Conservation (phyloP, 108 stramenopile genomes). For the Nitzschia inconspicua region DNA sequence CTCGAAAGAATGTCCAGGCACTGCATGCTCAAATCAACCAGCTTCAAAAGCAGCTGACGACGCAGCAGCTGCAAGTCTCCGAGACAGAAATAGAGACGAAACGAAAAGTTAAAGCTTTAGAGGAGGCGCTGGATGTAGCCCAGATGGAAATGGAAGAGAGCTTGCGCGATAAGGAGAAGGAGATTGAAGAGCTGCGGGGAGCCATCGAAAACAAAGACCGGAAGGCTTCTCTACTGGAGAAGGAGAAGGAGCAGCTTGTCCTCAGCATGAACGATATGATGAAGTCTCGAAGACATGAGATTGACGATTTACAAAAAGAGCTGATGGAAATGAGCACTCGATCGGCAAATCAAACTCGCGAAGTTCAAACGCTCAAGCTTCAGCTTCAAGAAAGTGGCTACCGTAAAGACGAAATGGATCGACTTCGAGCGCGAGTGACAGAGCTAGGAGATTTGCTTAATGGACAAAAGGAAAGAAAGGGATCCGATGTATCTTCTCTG, state of each 20-base stretch:
- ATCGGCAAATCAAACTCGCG: constrained; percentile 25
- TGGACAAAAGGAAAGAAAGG: not conserved
- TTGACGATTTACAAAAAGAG: constrained; percentile 39
- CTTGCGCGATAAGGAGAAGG: constrained; percentile 10
- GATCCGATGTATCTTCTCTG: not conserved
- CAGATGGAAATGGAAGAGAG: constrained; percentile 10
- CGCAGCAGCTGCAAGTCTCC: constrained; percentile 3
- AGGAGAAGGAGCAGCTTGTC: constrained; percentile 36
- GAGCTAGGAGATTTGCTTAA: constrained; percentile 13
- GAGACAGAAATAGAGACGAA: constrained; percentile 18
- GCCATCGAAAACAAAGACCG: constrained; percentile 20
- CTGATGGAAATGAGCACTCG: constrained; percentile 31
- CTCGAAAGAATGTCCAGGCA: constrained; percentile 17
- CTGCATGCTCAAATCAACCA: constrained; percentile 21
- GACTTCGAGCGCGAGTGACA: constrained; percentile 3
- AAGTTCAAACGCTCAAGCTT: constrained; percentile 30
- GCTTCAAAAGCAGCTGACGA: constrained; percentile 23
- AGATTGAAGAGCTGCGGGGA: constrained; percentile 4
- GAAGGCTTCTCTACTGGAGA: constrained; percentile 14
- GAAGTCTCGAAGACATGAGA: constrained; percentile 21
- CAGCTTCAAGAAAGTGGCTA: constrained; percentile 27
- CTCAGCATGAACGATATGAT: constrained; percentile 36
- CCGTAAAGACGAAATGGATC: constrained; percentile 11
- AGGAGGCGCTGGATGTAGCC: constrained; percentile 16
- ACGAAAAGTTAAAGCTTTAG: constrained; percentile 17